These are phyloP conservation scores for Apophysomyces elegans DNA, from an alignment of 371 early-diverging fungal species.

Conservation along the genomic window DNA sequence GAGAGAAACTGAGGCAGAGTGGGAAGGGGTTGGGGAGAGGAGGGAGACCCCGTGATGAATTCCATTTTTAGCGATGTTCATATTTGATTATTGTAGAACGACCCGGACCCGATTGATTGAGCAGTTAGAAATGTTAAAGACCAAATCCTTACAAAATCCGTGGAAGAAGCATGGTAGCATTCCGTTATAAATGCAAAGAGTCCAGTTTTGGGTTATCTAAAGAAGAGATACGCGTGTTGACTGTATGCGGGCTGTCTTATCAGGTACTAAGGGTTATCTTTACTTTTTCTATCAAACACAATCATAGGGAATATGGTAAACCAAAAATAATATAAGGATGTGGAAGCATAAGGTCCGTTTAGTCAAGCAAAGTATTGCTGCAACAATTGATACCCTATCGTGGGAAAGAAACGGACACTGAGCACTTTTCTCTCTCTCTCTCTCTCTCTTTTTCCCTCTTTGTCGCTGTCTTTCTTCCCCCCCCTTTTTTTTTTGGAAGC, in stretches of 20 bases:
- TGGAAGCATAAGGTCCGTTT: too few species aligned
- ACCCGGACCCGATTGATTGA: slow-evolving; percentile 89
- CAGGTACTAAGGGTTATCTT: too few species aligned
- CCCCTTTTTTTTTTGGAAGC: too few species aligned
- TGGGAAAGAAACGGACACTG: neutral
- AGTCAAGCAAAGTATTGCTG: neutral
- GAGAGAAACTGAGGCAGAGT: too few species aligned
- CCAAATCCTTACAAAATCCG: slow-evolving; percentile 79
- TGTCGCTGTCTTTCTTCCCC: too few species aligned
- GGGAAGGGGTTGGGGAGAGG: too few species aligned
- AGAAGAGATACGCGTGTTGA: neutral
- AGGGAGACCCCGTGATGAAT: neutral
- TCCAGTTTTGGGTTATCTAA: neutral
- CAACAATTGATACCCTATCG: neutral
- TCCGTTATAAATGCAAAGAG: slow-evolving; percentile 65
- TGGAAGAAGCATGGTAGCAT: slow-evolving; percentile 96
- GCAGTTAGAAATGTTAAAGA: slow-evolving; percentile 80
- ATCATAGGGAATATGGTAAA: neutral
- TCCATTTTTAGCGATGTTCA: neutral
- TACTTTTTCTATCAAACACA: neutral
- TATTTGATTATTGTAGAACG: slow-evolving; percentile 28
- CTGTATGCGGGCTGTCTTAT: neutral
- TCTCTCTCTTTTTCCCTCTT: too few species aligned
- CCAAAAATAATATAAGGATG: too few species aligned
- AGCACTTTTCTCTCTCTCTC: neutral